These are phyloP conservation scores for Geotrichum aggregatum DNA, from an alignment of 1,139 yeast genomes.

Conservation along the genomic window DNA sequence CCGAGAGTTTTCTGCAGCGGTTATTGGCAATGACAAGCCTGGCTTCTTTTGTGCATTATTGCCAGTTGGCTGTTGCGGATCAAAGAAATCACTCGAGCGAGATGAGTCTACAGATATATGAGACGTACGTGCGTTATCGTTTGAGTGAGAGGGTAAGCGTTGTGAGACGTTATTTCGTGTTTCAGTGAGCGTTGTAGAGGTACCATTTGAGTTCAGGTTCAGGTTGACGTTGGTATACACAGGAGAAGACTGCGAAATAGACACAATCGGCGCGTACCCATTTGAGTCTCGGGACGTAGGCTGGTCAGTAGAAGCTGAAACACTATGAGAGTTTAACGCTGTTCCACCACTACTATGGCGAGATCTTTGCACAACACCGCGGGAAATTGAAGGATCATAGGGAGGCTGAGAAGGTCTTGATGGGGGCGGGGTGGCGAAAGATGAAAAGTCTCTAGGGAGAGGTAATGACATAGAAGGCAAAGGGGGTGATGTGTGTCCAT, in stretches of 20 bases:
- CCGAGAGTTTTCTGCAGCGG: conserved; percentile 8
- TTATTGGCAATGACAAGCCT: conserved; percentile 1
- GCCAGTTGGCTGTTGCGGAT: conserved; percentile 2
- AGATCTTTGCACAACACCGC: conserved; percentile 12
- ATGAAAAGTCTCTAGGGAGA: neutral
- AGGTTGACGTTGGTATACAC: conserved; percentile 12
- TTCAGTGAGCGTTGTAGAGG: conserved; percentile 17
- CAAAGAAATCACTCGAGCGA: conserved; percentile 13
- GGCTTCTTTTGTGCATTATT: conserved; percentile 11
- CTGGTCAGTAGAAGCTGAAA: conserved; percentile 6
- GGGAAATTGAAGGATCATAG: conserved; percentile 17
- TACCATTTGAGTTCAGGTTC: neutral
- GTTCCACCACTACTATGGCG: conserved; percentile 14
- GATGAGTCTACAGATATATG: conserved; percentile 16
- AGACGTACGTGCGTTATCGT: conserved; percentile 9
- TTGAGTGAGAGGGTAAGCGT: conserved; percentile 2
- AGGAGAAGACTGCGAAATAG: conserved; percentile 20
- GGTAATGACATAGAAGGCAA: neutral
- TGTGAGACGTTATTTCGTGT: conserved; percentile 5
- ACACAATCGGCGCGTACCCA: conserved; percentile 16
- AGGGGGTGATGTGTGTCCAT: conserved; percentile 8
- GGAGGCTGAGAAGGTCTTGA: conserved; percentile 20
- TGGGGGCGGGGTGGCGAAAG: conserved; percentile 10
- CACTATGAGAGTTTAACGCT: conserved; percentile 8
- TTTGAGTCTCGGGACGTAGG: neutral